Evolutionary conservation across 2,329 filamentous ascomycete species (phyloP).

Genomic region (Cladosporium oxysporum): DNA sequence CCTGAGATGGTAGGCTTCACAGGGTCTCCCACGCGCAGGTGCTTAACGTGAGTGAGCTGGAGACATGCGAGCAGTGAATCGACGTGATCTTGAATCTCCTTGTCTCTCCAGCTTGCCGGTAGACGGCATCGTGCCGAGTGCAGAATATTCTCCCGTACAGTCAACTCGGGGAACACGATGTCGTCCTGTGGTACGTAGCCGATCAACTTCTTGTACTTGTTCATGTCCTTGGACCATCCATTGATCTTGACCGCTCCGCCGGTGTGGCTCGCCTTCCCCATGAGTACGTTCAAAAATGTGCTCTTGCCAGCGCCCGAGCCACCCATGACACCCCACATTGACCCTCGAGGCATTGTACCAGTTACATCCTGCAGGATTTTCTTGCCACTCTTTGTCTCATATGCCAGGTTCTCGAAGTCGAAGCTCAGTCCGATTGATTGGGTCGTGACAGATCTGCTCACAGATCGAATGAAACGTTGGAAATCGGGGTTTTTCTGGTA

Average conservation of each 20-base stretch:
- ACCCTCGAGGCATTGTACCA: constrained; percentile 56
- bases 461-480: constrained; percentile 54
- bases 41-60: constrained; percentile 53
- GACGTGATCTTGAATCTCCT: constrained; percentile 56
- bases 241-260: constrained; percentile 56
- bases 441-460: constrained; percentile 54
- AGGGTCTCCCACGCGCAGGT: constrained; percentile 55
- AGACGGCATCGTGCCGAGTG: constrained; percentile 59
- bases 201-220: constrained; percentile 60
- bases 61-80: constrained; percentile 59
- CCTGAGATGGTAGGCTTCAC: constrained; percentile 57
- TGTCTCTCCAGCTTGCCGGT: constrained; percentile 53
- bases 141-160: constrained; percentile 63
- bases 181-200: constrained; percentile 65
- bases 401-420: constrained; percentile 71
- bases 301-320: constrained; percentile 62
- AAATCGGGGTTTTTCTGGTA: constrained; percentile 43
- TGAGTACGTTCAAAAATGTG: constrained; percentile 62
- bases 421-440: constrained; percentile 57
- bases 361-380: constrained; percentile 73
- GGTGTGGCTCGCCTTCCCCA: constrained; percentile 58
- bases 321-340: constrained; percentile 62
- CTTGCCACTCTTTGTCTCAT: constrained; percentile 76
- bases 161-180: constrained; percentile 60
- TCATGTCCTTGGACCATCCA: constrained; percentile 46